Conservation (phyloP, 2,329 filamentous ascomycete genomes). For the Fusarium lateritium region DNA sequence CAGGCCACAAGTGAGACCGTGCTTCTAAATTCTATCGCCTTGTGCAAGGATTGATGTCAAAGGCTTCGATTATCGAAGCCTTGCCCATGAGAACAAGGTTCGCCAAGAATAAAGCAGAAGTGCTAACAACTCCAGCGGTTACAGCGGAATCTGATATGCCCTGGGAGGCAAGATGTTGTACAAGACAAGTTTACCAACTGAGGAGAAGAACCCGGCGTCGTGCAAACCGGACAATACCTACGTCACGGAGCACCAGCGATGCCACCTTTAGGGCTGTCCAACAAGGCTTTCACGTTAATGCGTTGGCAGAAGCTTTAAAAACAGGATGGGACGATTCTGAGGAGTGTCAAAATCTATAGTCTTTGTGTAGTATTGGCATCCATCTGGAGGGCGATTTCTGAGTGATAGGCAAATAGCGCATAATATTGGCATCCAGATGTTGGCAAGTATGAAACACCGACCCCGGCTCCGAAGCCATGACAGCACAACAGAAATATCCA, state of each 20-base stretch:
- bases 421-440: slow-evolving; percentile 29
- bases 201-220: slow-evolving; percentile 22
- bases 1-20: slow-evolving; percentile 33
- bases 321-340: slow-evolving; percentile 35
- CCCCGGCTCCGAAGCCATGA: slow-evolving; percentile 39
- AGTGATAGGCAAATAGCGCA: slow-evolving; percentile 23
- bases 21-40: slow-evolving; percentile 30
- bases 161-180: slow-evolving; percentile 10
- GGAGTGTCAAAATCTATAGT: slow-evolving; percentile 24
- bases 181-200: slow-evolving; percentile 11
- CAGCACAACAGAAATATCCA: slow-evolving; percentile 39
- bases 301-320: slow-evolving; percentile 28
- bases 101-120: slow-evolving; percentile 5
- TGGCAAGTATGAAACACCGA: slow-evolving; percentile 35
- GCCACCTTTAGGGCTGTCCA: slow-evolving; percentile 28
- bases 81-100: slow-evolving; percentile 1
- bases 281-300: slow-evolving; percentile 21
- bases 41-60: slow-evolving; percentile 37
- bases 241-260: slow-evolving; percentile 17
- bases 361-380: slow-evolving; percentile 2
- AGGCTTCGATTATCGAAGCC: slow-evolving; percentile 29
- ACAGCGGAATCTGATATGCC: slow-evolving; percentile 9
- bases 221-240: slow-evolving; percentile 17
- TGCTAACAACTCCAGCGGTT: slow-evolving; percentile 15
- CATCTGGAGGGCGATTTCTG: neutral